Percentiles rank a stretch among this genome's conserved stretches.
Evolutionary conservation across 2,329 filamentous ascomycete genomes (phyloP).

Genomic region (Venturia pyrina): DNA sequence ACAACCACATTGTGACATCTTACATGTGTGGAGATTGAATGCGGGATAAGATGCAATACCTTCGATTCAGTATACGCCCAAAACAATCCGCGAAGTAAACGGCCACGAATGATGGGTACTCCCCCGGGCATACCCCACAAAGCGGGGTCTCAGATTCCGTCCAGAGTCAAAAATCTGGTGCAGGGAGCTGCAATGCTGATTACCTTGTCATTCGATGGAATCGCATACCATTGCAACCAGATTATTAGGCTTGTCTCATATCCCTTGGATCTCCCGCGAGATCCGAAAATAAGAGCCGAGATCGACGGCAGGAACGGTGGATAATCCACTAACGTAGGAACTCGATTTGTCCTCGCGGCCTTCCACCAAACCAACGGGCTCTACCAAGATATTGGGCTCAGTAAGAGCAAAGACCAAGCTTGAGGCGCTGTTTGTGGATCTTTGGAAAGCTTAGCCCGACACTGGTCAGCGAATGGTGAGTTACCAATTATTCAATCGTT

Average conservation of each 20-base stretch:
- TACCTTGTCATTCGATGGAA: neutral
- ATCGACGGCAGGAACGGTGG: neutral
- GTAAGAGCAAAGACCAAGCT: neutral
- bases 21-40: neutral
- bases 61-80: neutral
- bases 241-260: neutral
- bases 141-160: neutral
- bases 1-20: neutral
- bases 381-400: neutral
- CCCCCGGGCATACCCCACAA: neutral
- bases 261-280: neutral
- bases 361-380: neutral
- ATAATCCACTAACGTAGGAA: neutral
- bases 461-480: neutral
- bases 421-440: neutral
- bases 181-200: neutral
- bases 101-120: neutral
- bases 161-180: neutral
- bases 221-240: neutral
- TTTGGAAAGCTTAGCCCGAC: neutral
- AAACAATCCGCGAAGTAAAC: neutral
- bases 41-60: neutral
- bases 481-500: neutral
- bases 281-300: neutral
- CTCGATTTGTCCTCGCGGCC: neutral